Base-by-base conservation (phyloP, 2,329 filamentous ascomycete genomes). In the Neodidymelliopsis sp. region DNA sequence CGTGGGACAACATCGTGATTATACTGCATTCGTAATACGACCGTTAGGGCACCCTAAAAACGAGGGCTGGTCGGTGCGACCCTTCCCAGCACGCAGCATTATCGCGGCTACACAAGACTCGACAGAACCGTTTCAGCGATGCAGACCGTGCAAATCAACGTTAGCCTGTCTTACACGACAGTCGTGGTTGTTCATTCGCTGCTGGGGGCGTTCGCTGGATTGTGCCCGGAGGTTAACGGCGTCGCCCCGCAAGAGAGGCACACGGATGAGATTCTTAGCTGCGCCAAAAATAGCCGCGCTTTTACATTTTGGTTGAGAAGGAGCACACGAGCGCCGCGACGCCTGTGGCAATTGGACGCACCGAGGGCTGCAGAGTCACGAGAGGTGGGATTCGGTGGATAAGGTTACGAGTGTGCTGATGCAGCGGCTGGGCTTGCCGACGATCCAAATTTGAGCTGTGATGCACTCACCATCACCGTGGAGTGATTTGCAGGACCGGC, bases 151-250 rank as follows among this genome's bases (percentile, higher is more conserved):
- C 54, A 57, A 48, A 45, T 53, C 52, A 39, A 43, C 54, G 37
- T 58, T 65, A 61, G 58, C 49, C 30, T 29, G 40, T 53, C 43
- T 59, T 47, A 53, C 62, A 65, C 63, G 35, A 53, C 53, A 54
- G 56, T 50, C 54, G 55, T 55, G 56, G 41, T 54, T 50, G 47
- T 53, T 62, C 54, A 67, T 60, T 63, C 57, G 61, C 53, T 48
- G 49, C 46, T 33, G 28, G 28, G 35, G 42, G 53, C 53, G 52
- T 59, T 53, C 49, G 53, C 43, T 47, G 46, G 60, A 46, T 53
- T 53, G 37, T 49, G 52, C 34, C 39, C 40, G 38, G 27, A 34
- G 33, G 18, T 24, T 20, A 20, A 11, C 27, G 20, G 23, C 24
- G 22, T 18, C 28, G 44, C 50, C 40, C 40, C 40, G 47, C 45